These are phyloP conservation scores for Phytopythium oedochilum DNA, from an alignment of 352 stramenopile genomes.

Conservation along the genomic window DNA sequence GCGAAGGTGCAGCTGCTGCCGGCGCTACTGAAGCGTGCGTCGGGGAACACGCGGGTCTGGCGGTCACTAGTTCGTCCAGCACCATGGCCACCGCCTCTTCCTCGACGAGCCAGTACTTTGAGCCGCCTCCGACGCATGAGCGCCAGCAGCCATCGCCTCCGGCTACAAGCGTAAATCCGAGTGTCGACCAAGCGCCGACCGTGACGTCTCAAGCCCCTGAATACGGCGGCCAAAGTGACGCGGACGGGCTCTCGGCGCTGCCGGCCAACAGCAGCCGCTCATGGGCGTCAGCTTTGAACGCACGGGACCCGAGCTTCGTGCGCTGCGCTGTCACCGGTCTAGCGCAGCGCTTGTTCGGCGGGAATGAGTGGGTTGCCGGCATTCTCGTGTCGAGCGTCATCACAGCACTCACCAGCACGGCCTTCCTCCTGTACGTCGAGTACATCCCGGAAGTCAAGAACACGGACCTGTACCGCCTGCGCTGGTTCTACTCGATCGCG, in stretches of 20 bases:
- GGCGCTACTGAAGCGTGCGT: too few species aligned
- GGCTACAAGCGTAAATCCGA: neutral
- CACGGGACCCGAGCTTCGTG: constrained; percentile 20
- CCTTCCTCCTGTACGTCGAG: constrained; percentile 36
- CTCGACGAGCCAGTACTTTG: neutral
- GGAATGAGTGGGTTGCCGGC: constrained; percentile 48
- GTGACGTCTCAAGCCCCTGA: neutral
- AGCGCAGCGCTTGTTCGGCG: constrained; percentile 22
- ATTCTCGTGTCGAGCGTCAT: constrained; percentile 26
- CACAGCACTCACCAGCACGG: constrained; percentile 13
- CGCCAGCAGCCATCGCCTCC: neutral
- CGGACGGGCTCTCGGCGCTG: neutral
- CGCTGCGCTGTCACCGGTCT: constrained; percentile 29
- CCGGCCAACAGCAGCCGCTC: neutral
- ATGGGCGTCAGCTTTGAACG: constrained; percentile 1
- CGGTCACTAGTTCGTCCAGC: neutral
- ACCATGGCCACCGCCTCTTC: neutral
- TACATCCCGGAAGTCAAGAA: constrained; percentile 38
- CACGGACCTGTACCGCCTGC: constrained; percentile 50
- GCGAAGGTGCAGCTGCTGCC: too few species aligned
- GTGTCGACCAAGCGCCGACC: neutral
- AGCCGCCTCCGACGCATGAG: neutral
- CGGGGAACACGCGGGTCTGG: too few species aligned
- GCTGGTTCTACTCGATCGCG: constrained; percentile 51
- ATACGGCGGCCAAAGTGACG: neutral